A percentile compares a stretch with the other conserved stretches of the same genome.
Evolutionary conservation across 1,139 yeast genomes (phyloP).

Genomic region (Magnusiomyces ingens): DNA sequence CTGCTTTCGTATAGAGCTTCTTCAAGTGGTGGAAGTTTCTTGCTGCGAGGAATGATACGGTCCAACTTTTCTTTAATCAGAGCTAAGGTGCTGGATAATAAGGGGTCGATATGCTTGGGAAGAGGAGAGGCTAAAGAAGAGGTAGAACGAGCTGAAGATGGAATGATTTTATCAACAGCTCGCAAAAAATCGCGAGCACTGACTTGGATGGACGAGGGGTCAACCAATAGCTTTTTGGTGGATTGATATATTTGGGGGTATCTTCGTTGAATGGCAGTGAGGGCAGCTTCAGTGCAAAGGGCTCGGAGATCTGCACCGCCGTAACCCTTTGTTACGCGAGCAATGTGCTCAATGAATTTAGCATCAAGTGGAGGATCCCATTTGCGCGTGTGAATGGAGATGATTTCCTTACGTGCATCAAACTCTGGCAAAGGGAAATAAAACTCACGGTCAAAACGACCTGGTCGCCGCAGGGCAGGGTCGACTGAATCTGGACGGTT

Average conservation of each 20-base stretch:
- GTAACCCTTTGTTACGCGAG: constrained; percentile 84
- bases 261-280: constrained; percentile 81
- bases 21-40: constrained; percentile 53
- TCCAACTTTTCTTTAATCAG: constrained; percentile 47
- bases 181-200: constrained; percentile 81
- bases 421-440: constrained; percentile 89
- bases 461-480: constrained; percentile 95
- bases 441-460: constrained; percentile 94
- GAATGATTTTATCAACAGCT: constrained; percentile 81
- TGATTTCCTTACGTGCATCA: constrained; percentile 68
- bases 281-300: constrained; percentile 90
- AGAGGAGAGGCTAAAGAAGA: constrained; percentile 56
- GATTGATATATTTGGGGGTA: constrained; percentile 90
- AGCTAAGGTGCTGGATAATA: constrained; percentile 47
- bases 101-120: constrained; percentile 63
- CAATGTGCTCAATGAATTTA: constrained; percentile 57
- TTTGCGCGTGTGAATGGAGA: constrained; percentile 76
- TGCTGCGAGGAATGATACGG: constrained; percentile 56
- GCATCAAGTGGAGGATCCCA: constrained; percentile 73
- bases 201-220: constrained; percentile 66
- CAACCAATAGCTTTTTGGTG: constrained; percentile 63
- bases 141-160: constrained; percentile 85
- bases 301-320: constrained; percentile 98
- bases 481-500: constrained; percentile 97
- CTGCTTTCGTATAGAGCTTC: constrained; percentile 59